Percentiles rank a stretch among this genome's conserved stretches.
These are phyloP conservation scores for Leptographium flavum DNA, from an alignment of 2,329 filamentous ascomycete species.

Conservation along the genomic window DNA sequence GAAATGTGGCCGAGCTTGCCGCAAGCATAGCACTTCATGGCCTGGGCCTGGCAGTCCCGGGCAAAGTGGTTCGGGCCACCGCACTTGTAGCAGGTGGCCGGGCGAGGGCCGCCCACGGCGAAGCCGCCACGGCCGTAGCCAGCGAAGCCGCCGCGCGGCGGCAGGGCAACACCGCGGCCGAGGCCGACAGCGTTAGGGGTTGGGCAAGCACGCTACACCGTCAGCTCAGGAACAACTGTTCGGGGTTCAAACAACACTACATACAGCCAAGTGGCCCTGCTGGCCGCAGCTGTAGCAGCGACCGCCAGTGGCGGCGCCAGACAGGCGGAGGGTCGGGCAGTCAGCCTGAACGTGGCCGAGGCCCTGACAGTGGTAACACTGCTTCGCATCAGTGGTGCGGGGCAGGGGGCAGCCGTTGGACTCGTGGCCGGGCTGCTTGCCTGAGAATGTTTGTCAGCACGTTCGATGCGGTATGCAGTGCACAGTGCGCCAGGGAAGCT, in stretches of 20 bases:
- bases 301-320: conserved; percentile 64
- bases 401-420: conserved; percentile 95
- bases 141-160: conserved; percentile 39
- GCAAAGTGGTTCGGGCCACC: conserved; percentile 94
- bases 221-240: conserved; percentile 1
- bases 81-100: conserved; percentile 61
- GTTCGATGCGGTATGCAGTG: not conserved
- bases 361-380: conserved; percentile 99
- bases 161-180: conserved; percentile 51
- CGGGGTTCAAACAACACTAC: conserved; percentile 17
- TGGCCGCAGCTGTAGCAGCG: conserved; percentile 97
- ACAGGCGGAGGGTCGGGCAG: conserved; percentile 90
- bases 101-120: conserved; percentile 47
- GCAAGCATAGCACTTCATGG: conserved; percentile 97
- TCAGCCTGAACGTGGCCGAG: conserved; percentile 97
- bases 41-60: conserved; percentile 93
- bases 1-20: conserved; percentile 93
- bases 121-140: conserved; percentile 65
- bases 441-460: conserved; percentile 23
- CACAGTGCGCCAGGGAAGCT: conserved; percentile 19
- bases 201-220: conserved; percentile 60
- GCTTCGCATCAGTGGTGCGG: conserved; percentile 95
- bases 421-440: conserved; percentile 87
- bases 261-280: conserved; percentile 78
- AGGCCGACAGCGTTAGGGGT: conserved; percentile 50